Conservation (phyloP, 805 yeast genomes). For the Cyberlindnera euphorbiiphila region DNA sequence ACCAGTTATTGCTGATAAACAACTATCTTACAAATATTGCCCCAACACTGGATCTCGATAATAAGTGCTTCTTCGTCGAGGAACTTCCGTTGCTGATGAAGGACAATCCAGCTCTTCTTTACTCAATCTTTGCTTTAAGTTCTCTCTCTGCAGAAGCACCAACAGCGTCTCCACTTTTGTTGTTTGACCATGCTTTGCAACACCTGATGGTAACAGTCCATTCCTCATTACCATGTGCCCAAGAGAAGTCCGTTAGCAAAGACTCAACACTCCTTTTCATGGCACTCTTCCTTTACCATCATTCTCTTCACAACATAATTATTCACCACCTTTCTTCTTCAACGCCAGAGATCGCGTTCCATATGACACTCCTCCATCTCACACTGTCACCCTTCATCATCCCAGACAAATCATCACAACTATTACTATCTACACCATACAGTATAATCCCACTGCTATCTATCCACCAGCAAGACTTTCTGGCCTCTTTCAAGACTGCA, state of each 20-base stretch:
- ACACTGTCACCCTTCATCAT: conserved; percentile 7
- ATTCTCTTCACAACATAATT: conserved; percentile 5
- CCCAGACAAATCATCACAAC: neutral
- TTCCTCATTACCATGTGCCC: neutral
- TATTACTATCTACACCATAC: conserved; percentile 5
- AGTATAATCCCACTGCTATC: conserved; percentile 11
- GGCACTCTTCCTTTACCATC: conserved; percentile 10
- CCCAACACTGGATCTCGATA: conserved; percentile 10
- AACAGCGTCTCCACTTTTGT: neutral
- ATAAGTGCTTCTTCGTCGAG: conserved; percentile 3
- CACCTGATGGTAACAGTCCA: conserved; percentile 2
- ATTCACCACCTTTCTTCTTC: conserved; percentile 3
- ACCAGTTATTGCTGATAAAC: conserved; percentile 6
- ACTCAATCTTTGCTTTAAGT: conserved; percentile 5
- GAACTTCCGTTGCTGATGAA: conserved; percentile 6
- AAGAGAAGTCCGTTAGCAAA: neutral
- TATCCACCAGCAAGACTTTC: conserved; percentile 10
- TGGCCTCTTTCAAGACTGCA: conserved; percentile 7
- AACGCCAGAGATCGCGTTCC: conserved; percentile 5
- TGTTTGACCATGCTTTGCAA: conserved; percentile 6
- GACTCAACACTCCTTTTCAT: conserved; percentile 10
- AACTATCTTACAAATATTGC: conserved; percentile 5
- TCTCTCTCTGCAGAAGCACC: neutral
- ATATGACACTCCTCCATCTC: conserved; percentile 10
- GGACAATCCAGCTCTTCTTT: conserved; percentile 3